phyloP scores from a whole-genome alignment of 2,329 filamentous ascomycete genomes.

The Aspergillus phoenicis region DNA sequence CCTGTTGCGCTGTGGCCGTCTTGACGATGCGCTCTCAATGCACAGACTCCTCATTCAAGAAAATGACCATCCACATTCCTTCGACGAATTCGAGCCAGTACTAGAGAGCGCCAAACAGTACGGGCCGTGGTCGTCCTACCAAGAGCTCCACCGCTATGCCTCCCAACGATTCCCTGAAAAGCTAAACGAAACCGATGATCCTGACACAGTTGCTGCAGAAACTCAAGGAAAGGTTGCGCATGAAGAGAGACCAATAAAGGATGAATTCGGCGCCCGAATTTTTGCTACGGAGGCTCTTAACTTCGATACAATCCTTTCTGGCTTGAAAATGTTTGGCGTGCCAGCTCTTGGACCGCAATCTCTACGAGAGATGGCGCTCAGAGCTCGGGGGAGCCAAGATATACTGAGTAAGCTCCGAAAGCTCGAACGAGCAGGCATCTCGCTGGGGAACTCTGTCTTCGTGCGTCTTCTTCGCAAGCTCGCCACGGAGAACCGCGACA shows the following conservation, averaged over 20 bases:
- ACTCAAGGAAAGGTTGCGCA: conserved; percentile 11
- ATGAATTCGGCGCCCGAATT: conserved; percentile 74
- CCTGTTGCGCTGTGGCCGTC: conserved; percentile 42
- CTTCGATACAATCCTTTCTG: conserved; percentile 70
- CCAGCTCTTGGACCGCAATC: conserved; percentile 73
- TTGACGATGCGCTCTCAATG: conserved; percentile 48
- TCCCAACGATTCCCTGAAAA: conserved; percentile 19
- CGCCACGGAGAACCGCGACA: conserved; percentile 58
- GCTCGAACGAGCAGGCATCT: conserved; percentile 65
- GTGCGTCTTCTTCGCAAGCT: conserved; percentile 66
- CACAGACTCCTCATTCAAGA: conserved; percentile 48
- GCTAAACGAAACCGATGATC: not conserved
- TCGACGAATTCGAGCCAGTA: conserved; percentile 44
- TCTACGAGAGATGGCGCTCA: conserved; percentile 73
- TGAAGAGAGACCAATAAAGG: conserved; percentile 58
- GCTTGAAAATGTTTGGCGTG: conserved; percentile 71
- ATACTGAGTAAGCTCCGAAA: conserved; percentile 63
- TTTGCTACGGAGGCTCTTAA: conserved; percentile 77
- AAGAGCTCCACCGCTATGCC: conserved; percentile 26
- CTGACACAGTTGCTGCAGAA: conserved; percentile 16
- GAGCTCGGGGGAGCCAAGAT: conserved; percentile 59
- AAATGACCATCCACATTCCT: conserved; percentile 45
- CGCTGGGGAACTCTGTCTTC: conserved; percentile 65
- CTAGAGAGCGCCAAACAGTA: conserved; percentile 43
- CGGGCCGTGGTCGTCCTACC: conserved; percentile 28